Evolutionary conservation across 2,329 filamentous ascomycete species (phyloP), one percentile per base, ranked within the genome.

Genomic region (Penicillium sp.): DNA sequence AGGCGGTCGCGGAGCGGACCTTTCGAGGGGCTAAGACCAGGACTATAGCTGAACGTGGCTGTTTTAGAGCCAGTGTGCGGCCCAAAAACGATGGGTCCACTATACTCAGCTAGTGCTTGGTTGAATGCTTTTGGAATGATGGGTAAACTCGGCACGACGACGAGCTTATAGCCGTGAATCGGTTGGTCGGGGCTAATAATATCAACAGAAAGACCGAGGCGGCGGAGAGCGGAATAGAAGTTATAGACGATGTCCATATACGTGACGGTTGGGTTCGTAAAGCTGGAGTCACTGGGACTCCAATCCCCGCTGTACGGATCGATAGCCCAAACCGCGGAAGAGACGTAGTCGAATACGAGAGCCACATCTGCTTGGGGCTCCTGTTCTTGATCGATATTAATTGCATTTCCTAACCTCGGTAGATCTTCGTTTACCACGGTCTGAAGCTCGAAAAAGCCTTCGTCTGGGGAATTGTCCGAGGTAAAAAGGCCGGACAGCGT

Each of bases 171-270:
- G 1, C 39, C 39, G 3, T 42, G 13, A 30, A 42, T 15, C 10
- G 39, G 15, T 24, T 42, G 39, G 8, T 42, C 20, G 3, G 39
- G 20, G 4, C 39, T 20, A 18, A 42, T 42, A 2, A 42, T n/a
- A 9, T 42, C 39, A 13, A 42, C 39, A 10, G 39, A 42, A 13
- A 42, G 39, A 2, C 39, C 39, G 8, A 42, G 39, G 9, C 39
- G 39, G 8, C 39, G 39, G 8, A 42, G 20, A 26, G 39, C 20
- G 3, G 21, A 42, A 9, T 29, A 20, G 24, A 17, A 42, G 6
- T 26, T 42, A n/a, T 42, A 42, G n/a, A 42, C 39, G 18, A 42
- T 9, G 13, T 42, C 39, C 12, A 26, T 13, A 23, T 42, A 42
- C 9, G 3, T 27, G 12, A 42, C 1, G 8, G 21, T n/a, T 10